These are phyloP conservation scores for Castanea sativa DNA, from an alignment of 306 rosid genomes.

Conservation along the genomic window DNA sequence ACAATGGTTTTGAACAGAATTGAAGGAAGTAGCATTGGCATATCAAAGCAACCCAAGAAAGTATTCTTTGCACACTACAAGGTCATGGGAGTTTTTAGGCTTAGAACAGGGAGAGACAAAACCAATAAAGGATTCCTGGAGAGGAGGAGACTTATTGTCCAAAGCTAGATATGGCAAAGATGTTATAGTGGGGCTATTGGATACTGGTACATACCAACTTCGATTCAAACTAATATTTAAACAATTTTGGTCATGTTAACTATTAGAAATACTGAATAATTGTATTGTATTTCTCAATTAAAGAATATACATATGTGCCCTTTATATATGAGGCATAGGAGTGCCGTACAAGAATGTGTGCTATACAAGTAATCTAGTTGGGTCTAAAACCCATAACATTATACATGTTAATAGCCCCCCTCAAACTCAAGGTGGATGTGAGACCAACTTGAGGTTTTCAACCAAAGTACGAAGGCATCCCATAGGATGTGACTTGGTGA, in stretches of 20 bases:
- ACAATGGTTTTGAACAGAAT: slow-evolving; percentile 34
- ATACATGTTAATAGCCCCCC: no score
- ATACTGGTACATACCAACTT: slow-evolving; percentile 41
- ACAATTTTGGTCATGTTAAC: neutral
- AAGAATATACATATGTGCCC: no score
- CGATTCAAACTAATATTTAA: neutral
- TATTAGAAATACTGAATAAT: no score
- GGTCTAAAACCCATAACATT: no score
- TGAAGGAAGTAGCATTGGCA: slow-evolving; percentile 49
- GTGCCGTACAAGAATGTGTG: no score
- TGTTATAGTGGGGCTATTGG: slow-evolving; percentile 66
- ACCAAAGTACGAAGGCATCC: no score
- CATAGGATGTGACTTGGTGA: no score
- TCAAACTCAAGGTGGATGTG: no score
- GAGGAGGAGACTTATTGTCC: slow-evolving; percentile 27
- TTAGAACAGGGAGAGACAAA: slow-evolving; percentile 2
- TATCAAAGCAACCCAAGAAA: slow-evolving; percentile 26
- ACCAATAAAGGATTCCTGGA: neutral
- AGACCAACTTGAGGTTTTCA: no score
- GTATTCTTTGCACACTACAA: slow-evolving; percentile 52
- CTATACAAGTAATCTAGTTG: no score
- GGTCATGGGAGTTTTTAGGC: slow-evolving; percentile 59
- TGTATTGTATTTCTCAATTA: no score
- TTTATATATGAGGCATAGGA: no score
- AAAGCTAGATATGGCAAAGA: slow-evolving; percentile 58